Conservation (phyloP, 169 alveolate species). For the Cryptosporidium parvum region DNA sequence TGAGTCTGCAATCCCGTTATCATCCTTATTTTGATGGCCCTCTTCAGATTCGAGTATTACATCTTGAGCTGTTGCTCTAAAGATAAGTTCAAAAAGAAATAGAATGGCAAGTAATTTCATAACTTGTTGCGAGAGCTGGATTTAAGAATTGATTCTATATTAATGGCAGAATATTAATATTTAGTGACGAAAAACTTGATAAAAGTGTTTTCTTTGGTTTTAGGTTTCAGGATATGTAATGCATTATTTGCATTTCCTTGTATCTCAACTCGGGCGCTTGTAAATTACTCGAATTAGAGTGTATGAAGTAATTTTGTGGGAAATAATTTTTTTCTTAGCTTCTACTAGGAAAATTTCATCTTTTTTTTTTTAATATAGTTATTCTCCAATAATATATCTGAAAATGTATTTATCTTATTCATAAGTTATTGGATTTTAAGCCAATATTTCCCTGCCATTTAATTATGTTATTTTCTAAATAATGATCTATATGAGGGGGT, state of each 20-base stretch:
- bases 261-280: conserved; percentile 75
- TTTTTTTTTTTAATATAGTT: too few relatives aligned
- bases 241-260: conserved; percentile 55
- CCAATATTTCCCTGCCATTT: neutral
- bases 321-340: neutral
- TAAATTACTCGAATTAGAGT: conserved; percentile 71
- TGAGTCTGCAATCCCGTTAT: conserved; percentile 60
- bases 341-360: too few relatives aligned
- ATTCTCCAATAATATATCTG: too few relatives aligned
- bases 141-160: neutral
- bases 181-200: neutral
- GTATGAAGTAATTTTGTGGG: neutral
- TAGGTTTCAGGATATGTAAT: conserved; percentile 2
- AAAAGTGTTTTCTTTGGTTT: conserved; percentile 3
- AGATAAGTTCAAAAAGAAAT: conserved; percentile 27
- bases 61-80: conserved; percentile 48
- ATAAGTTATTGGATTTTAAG: neutral
- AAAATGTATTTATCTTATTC: too few relatives aligned
- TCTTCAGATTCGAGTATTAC: conserved; percentile 70
- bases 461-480: neutral
- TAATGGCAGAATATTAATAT: neutral
- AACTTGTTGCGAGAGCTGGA: neutral
- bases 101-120: conserved; percentile 30
- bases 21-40: conserved; percentile 52
- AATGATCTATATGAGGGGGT: too few relatives aligned